Evolutionary conservation across 495 filamentous ascomycete species (phyloP), one percentile per base, ranked within the genome.

Genomic region (Paragyromitra xinjiangensis): DNA sequence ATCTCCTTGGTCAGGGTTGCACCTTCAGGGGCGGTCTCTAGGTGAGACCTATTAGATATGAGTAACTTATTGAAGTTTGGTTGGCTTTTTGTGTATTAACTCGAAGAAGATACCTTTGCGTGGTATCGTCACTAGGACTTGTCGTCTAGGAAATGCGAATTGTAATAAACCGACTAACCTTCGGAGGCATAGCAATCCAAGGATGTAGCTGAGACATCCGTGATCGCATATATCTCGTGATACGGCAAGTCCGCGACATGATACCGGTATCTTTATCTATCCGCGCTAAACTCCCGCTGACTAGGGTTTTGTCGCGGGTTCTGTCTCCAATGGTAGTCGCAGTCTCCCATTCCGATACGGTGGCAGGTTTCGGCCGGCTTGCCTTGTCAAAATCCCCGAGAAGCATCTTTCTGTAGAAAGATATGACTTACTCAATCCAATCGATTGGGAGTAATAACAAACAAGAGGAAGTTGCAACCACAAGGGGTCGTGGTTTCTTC

Each of bases 241-340:
- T 68, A 67, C 71, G 55, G 53, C 53, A 63, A 65, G 59, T 64
- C 59, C 44, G 56, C 26, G 68, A 71, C 42, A 71, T 29, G 19
- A 63, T 63, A 71, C 42, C 61, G 8, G 48, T 64, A 29, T 59
- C 40, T 61, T 19, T 14, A 51, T 51, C 19, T 53, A n/a, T n/a
- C 50, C 65, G 61, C 64, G 39, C 45, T 50, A 74, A 68, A 74
- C 68, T 74, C 71, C 63, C 29, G 64, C 71, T 62, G 55, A 59
- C 71, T 22, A 24, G 63, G 42, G 42, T 68, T 40, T 40, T 74
- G 55, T 48, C 48, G 40, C 11, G 53, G 63, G 16, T 26, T 64
- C 50, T 42, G 63, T 58, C 63, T 34, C 40, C 12, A 61, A 50
- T 63, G 16, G 40, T 44, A 64, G 58, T 55, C 26, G n/a, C n/a